phyloP scores from a whole-genome alignment of 306 rosid genomes.

The Cicer pinnatifidum region DNA sequence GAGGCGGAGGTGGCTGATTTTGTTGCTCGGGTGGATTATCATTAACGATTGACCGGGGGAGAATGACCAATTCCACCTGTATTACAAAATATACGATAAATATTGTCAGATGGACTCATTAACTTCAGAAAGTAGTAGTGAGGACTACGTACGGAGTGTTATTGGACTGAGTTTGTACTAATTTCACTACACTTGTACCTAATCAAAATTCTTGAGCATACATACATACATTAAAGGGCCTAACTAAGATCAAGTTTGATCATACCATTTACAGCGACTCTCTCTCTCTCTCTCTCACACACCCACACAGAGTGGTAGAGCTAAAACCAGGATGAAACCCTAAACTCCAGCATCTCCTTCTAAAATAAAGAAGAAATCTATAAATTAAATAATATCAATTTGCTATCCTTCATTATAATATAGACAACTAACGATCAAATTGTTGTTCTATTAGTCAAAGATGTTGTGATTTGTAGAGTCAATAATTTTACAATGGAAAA shows the following conservation, averaged over 20 bases:
- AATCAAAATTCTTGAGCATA: constrained; percentile 34
- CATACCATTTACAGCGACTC: not conserved
- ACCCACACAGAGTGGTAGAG: not conserved
- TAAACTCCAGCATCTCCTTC: not conserved
- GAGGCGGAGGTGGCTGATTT: constrained; percentile 96
- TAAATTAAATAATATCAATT: not conserved
- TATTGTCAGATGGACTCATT: constrained; percentile 4
- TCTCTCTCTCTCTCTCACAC: not conserved
- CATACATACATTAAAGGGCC: constrained; percentile 33
- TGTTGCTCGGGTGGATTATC: constrained; percentile 94
- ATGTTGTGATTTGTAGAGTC: constrained; percentile 13
- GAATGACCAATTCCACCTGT: constrained; percentile 95
- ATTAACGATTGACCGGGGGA: constrained; percentile 74
- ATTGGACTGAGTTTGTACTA: constrained; percentile 5
- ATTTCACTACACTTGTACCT: constrained; percentile 8
- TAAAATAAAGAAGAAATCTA: not conserved
- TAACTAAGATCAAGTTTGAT: constrained; percentile 23
- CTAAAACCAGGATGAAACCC: constrained; percentile 1
- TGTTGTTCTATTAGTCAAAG: not conserved
- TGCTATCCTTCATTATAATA: not conserved
- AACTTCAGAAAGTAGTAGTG: constrained; percentile 27
- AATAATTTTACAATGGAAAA: not conserved
- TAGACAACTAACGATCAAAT: constrained; percentile 21
- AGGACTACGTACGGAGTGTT: not conserved
- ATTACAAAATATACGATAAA: constrained; percentile 43